Percentiles rank a stretch among this genome's conserved stretches.
Evolutionary conservation across 306 rosid genomes (phyloP).

Genomic region (Coriaria nepalensis): DNA sequence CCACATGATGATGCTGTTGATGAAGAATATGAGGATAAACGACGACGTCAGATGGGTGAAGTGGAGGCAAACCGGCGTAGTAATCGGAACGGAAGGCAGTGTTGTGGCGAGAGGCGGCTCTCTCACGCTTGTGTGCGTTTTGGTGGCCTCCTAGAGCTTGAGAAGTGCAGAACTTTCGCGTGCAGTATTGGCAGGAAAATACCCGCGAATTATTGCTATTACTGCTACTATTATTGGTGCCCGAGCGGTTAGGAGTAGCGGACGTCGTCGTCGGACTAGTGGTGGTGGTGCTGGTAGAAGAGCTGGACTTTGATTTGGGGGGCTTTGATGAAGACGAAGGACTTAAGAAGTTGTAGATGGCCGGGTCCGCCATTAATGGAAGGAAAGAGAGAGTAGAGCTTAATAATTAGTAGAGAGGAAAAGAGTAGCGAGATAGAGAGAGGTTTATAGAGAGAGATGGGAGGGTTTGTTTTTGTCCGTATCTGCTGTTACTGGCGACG

Average conservation of each 20-base stretch:
- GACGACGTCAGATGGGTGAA: no score
- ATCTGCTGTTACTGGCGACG: no score
- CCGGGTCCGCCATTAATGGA: slow-evolving; percentile 12
- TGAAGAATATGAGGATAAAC: no score
- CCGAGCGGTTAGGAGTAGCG: no score
- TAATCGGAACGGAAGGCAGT: no score
- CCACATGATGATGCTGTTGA: no score
- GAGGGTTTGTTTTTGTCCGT: no score
- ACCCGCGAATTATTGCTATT: slow-evolving; percentile 8
- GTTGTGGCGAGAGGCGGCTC: slow-evolving; percentile 40
- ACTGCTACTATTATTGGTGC: no score
- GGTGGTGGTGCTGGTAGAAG: no score
- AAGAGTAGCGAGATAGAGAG: background rate
- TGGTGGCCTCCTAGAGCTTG: slow-evolving; percentile 98
- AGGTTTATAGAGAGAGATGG: no score
- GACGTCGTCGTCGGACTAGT: no score
- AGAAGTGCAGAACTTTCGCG: slow-evolving; percentile 60
- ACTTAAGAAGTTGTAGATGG: slow-evolving; percentile 8
- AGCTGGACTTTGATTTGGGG: background rate
- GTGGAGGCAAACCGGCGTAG: no score
- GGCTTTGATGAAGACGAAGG: slow-evolving; percentile 2
- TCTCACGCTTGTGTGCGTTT: slow-evolving; percentile 76
- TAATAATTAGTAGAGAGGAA: background rate
- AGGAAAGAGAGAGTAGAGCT: background rate
- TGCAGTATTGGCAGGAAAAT: slow-evolving; percentile 50